Base-by-base conservation (phyloP, 2,329 filamentous ascomycete genomes). In the Cyphellophora attinorum region DNA sequence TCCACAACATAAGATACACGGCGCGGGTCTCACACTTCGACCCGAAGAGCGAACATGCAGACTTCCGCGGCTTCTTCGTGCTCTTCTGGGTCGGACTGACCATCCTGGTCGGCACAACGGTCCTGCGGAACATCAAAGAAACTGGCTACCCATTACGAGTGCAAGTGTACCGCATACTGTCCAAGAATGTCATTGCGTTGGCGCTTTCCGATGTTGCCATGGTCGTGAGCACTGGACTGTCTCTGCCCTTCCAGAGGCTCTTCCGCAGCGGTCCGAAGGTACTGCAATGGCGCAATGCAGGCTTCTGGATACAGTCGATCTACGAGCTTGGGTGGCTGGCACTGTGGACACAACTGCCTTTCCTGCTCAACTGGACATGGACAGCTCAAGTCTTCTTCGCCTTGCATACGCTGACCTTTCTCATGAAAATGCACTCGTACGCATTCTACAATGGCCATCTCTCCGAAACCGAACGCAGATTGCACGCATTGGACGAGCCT, bases 361-460 rank as follows among this genome's bases (percentile, higher is more conserved):
- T 96, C 46, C 59, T 80, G 48, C 68, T 93, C 6, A 71, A 81
- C 33, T 98, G 91, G 91, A 84, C 86, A 3, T 98, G 91, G 91
- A 98, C 91, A 0, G 80, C 89, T 3, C 91, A 96, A 54, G 91
- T 98, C 25, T 98, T 93, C 58, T 74, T 98, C 49, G 81, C 88
- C 8, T 68, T 98, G 19, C 91, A 98, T 59, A 81, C 86, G 28
- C 76, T 98, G 60, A 81, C 85, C 5, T 70, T 98, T 13, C 76
- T 95, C 33, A 98, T 98, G 91, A 98, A 98, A 68, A 91, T 96
- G 77, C 91, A 98, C 58, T 95, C 88, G 5, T 98, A 94, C 54
- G 83, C 85, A 15, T 98, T 96, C 59, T 98, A 98, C 65, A 96
- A 95, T 51, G 91, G 91, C 8, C 91, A 98, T 58, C 68, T 98